phyloP scores from a whole-genome alignment of 2,329 filamentous ascomycete species.

The Didymosphaeria variabile region DNA sequence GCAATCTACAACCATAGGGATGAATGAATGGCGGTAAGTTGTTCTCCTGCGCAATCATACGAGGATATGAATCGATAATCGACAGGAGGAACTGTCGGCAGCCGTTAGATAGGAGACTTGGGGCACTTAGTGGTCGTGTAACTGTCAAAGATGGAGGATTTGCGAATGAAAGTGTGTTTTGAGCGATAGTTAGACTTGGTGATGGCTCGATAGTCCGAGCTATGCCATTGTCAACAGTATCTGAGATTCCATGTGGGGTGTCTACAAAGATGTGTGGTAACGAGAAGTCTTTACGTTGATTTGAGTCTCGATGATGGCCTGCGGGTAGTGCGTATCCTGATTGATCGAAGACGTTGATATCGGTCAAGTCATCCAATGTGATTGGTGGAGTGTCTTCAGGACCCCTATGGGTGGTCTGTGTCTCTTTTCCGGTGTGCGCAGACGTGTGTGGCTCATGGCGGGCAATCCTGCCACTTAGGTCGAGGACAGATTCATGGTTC shows the following conservation, averaged over 20 bases:
- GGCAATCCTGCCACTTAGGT: background rate
- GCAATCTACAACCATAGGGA: conserved; percentile 1
- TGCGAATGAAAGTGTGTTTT: background rate
- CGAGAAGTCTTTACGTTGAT: background rate
- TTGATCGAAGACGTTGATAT: background rate
- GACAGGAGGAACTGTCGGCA: conserved; percentile 3
- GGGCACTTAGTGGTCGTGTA: background rate
- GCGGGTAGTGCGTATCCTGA: background rate
- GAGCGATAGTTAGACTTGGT: background rate
- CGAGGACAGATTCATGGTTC: background rate
- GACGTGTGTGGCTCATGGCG: background rate
- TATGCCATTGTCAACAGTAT: no score
- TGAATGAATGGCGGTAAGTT: conserved; percentile 14
- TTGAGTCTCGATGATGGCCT: background rate
- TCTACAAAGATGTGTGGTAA: conserved; percentile 2
- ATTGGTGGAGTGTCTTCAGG: background rate
- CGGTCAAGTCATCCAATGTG: background rate
- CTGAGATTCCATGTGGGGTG: background rate
- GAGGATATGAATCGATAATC: conserved; percentile 5
- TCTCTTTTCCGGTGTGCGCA: background rate
- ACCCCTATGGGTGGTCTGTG: no score
- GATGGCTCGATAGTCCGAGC: background rate
- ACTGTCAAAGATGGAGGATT: background rate
- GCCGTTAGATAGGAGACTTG: conserved; percentile 6
- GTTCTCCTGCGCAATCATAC: conserved; percentile 5